Conservation (phyloP, 306 rosid species). For the Pterocarpus macrocarpus region DNA sequence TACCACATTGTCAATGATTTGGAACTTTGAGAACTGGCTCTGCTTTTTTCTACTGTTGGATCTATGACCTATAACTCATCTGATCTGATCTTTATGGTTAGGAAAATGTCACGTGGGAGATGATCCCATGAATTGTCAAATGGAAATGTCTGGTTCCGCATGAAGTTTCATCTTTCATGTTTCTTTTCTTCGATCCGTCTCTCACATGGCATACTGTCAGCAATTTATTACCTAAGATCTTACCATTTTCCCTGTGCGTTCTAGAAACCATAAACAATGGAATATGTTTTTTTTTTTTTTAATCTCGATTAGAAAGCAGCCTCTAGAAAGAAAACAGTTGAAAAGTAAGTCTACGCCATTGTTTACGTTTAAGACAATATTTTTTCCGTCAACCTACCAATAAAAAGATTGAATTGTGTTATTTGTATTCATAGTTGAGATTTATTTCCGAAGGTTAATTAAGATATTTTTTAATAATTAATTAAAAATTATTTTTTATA, state of each 20-base stretch:
- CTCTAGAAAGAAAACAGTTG: constrained; percentile 38
- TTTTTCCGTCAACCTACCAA: not conserved
- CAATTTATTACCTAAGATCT: not conserved
- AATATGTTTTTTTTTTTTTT: not conserved
- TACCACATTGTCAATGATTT: too few species aligned
- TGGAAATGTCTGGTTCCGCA: not conserved
- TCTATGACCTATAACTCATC: not conserved
- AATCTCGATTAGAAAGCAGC: not conserved
- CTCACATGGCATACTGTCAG: too few species aligned
- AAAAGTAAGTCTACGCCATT: not conserved
- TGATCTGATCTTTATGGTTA: not conserved
- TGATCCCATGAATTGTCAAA: not conserved
- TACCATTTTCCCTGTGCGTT: not conserved
- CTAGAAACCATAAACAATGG: not conserved
- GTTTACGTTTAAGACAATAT: not conserved
- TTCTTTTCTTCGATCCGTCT: too few species aligned
- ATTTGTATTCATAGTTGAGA: too few species aligned
- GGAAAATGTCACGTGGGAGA: not conserved
- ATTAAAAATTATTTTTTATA: too few species aligned
- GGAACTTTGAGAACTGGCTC: too few species aligned
- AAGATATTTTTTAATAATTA: too few species aligned
- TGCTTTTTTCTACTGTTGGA: too few species aligned
- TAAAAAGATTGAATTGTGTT: too few species aligned
- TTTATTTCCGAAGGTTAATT: too few species aligned
- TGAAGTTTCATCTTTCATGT: too few species aligned